phyloP scores from a whole-genome alignment of 2,329 filamentous ascomycete genomes.

The Simplicillium sp. region DNA sequence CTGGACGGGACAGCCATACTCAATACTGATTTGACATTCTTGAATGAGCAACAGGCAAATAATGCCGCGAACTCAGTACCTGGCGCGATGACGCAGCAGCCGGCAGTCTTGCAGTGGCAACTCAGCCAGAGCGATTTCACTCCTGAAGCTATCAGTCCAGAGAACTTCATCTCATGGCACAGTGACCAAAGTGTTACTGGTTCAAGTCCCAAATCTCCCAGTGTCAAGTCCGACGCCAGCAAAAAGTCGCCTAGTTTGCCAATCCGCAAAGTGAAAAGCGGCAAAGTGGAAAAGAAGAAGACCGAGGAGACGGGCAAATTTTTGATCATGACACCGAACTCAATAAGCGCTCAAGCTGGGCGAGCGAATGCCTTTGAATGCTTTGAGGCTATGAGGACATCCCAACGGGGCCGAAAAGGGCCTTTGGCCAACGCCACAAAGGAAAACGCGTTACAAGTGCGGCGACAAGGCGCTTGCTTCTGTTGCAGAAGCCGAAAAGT shows the following conservation, averaged over 20 bases:
- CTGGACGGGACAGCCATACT: slow-evolving; percentile 7
- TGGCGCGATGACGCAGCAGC: neutral
- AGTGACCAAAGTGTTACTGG: slow-evolving; percentile 16
- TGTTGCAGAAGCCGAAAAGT: slow-evolving; percentile 52
- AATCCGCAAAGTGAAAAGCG: slow-evolving; percentile 32
- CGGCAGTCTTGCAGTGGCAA: slow-evolving; percentile 3
- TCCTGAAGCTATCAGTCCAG: slow-evolving; percentile 32
- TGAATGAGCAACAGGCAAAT: slow-evolving; percentile 10
- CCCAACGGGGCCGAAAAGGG: slow-evolving; percentile 46
- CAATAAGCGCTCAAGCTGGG: slow-evolving; percentile 40
- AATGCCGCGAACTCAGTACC: neutral
- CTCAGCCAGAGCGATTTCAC: slow-evolving; percentile 20
- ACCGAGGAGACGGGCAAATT: slow-evolving; percentile 33
- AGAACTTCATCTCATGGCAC: slow-evolving; percentile 23
- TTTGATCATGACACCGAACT: slow-evolving; percentile 44
- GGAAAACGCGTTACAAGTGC: slow-evolving; percentile 43
- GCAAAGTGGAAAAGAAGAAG: slow-evolving; percentile 38
- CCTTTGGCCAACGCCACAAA: slow-evolving; percentile 45
- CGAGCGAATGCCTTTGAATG: slow-evolving; percentile 44
- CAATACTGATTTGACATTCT: slow-evolving; percentile 6
- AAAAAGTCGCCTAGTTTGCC: slow-evolving; percentile 19
- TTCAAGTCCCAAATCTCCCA: slow-evolving; percentile 18
- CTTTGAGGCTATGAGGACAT: slow-evolving; percentile 41
- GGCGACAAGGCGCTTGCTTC: slow-evolving; percentile 46
- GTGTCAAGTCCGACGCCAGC: slow-evolving; percentile 16